A percentile compares a stretch with the other conserved stretches of the same genome.
Conservation (phyloP, 306 rosid genomes). For the Benincasa hispida region DNA sequence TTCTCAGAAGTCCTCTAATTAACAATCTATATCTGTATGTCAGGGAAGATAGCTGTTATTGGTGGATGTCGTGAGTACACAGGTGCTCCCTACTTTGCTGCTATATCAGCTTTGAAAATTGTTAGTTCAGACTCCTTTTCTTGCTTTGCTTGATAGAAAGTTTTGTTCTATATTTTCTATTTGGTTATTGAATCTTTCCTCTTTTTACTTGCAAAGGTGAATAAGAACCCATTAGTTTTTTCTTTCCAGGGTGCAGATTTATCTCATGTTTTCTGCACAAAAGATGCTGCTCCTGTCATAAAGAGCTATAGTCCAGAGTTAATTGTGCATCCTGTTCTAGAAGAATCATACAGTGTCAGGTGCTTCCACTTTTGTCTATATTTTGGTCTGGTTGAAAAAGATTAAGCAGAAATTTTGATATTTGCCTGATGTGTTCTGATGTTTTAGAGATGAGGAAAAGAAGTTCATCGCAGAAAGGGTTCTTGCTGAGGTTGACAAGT, state of each 20-base stretch:
- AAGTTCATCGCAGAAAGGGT: conserved; percentile 29
- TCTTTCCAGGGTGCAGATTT: conserved; percentile 72
- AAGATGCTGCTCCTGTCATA: conserved; percentile 79
- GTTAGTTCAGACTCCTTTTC: conserved; percentile 26
- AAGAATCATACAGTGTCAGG: conserved; percentile 76
- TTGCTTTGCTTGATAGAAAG: not conserved
- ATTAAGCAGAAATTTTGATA: conserved; percentile 10
- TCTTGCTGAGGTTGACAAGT: conserved; percentile 68
- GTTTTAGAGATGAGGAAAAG: conserved; percentile 67
- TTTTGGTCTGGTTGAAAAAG: not conserved
- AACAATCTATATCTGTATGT: conserved; percentile 17
- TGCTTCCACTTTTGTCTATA: conserved; percentile 11
- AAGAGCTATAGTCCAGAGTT: conserved; percentile 90
- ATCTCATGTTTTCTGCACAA: conserved; percentile 91
- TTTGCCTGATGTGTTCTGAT: conserved; percentile 1
- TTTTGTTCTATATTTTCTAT: not conserved
- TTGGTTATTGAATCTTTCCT: not conserved
- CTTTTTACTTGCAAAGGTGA: not conserved
- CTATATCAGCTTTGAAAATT: conserved; percentile 81
- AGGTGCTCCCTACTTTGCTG: conserved; percentile 95
- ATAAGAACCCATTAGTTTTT: not conserved
- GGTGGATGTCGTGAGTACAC: conserved; percentile 99
- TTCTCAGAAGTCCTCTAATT: not conserved
- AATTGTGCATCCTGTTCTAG: conserved; percentile 77
- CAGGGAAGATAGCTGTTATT: conserved; percentile 85